Conservation (phyloP, 108 stramenopile species). For the Skeletonema grethae region DNA sequence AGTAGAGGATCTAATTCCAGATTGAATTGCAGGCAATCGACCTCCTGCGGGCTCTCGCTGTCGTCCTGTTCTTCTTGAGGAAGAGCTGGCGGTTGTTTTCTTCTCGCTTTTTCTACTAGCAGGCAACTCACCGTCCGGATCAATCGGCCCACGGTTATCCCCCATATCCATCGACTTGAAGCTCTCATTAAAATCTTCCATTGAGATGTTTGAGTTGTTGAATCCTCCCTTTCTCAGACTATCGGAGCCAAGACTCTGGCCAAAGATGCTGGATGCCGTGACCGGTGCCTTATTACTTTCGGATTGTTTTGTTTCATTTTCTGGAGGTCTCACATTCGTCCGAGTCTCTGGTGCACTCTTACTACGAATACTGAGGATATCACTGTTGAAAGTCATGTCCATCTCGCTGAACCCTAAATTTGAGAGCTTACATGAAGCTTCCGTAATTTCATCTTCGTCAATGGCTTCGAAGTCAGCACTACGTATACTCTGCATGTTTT, state of each 20-base stretch:
- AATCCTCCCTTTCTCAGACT: neutral
- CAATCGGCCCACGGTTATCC: constrained; percentile 6
- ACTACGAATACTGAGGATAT: constrained; percentile 28
- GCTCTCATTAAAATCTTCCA: constrained; percentile 39
- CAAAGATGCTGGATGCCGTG: neutral
- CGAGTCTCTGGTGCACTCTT: constrained; percentile 9
- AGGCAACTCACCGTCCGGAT: constrained; percentile 1
- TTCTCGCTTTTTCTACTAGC: neutral
- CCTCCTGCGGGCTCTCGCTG: constrained; percentile 30
- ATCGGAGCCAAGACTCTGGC: neutral
- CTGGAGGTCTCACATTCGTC: neutral
- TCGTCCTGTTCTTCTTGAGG: constrained; percentile 6
- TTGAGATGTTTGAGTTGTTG: constrained; percentile 6
- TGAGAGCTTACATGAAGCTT: constrained; percentile 27
- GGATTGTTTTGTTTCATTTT: constrained; percentile 3
- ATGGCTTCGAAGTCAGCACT: constrained; percentile 38
- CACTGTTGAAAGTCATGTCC: constrained; percentile 37
- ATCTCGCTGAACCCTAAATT: constrained; percentile 28
- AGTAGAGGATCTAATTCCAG: constrained; percentile 6
- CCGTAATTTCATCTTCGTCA: constrained; percentile 30
- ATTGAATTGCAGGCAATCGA: constrained; percentile 17
- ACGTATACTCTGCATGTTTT: constrained; percentile 14
- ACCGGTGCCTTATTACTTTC: neutral
- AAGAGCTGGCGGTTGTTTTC: neutral
- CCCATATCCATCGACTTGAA: constrained; percentile 40